Percentiles rank a stretch among this genome's conserved stretches.
Conservation (phyloP, 768 basidiomycete genomes). For the Rhodotorula babjevae region DNA sequence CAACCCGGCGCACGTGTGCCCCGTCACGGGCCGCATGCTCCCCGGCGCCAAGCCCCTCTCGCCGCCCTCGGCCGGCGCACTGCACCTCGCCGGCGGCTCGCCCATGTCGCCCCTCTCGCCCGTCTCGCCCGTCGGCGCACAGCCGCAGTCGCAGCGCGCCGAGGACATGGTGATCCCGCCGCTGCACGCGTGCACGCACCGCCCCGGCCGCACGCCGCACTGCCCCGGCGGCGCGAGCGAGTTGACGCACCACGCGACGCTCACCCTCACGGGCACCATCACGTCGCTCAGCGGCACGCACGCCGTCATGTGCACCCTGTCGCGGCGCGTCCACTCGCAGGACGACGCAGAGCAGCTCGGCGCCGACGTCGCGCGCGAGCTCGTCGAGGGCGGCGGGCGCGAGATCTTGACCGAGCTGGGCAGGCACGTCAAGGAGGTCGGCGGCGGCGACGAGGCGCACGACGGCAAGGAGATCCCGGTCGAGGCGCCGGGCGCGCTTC, state of each 20-base stretch:
- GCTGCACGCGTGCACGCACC: conserved; percentile 10
- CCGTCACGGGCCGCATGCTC: conserved; percentile 15
- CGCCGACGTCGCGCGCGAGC: conserved; percentile 57
- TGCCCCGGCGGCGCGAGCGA: background rate
- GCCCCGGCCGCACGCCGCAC: conserved; percentile 1
- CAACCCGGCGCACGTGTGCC: conserved; percentile 14
- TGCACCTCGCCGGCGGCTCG: no score
- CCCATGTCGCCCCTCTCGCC: background rate
- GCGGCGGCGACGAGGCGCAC: background rate
- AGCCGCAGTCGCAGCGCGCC: background rate
- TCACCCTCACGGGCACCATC: conserved; percentile 74
- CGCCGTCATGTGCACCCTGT: conserved; percentile 66
- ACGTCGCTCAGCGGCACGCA: conserved; percentile 69
- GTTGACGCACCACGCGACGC: conserved; percentile 40
- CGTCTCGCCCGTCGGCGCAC: background rate
- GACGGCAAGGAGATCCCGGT: conserved; percentile 10
- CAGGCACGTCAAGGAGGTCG: conserved; percentile 37
- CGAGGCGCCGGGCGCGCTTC: background rate
- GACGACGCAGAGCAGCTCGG: conserved; percentile 70
- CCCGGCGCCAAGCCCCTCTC: background rate
- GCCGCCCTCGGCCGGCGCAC: background rate
- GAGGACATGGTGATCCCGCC: background rate
- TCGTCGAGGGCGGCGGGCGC: conserved; percentile 69
- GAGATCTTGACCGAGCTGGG: conserved; percentile 79
- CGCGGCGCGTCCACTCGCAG: conserved; percentile 53